Conservation (phyloP, 108 stramenopile genomes). For the Fragilaria radians region DNA sequence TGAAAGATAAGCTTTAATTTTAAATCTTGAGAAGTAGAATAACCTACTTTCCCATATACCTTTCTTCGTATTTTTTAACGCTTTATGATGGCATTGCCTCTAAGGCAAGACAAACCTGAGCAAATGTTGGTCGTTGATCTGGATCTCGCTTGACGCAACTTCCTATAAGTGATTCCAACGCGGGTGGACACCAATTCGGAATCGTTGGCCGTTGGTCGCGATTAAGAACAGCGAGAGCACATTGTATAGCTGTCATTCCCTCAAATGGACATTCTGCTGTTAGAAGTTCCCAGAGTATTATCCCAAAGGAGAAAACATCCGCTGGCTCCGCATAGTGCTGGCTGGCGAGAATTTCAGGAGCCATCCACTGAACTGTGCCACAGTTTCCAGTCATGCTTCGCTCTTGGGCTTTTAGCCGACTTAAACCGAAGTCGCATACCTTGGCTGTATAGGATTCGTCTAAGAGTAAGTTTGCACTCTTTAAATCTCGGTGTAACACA, state of each 20-base stretch:
- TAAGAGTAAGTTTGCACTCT: constrained; percentile 84
- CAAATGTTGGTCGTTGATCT: constrained; percentile 58
- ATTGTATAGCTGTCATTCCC: constrained; percentile 85
- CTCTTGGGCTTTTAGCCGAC: constrained; percentile 73
- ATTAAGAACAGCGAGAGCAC: constrained; percentile 82
- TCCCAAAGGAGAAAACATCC: constrained; percentile 79
- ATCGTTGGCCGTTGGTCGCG: constrained; percentile 68
- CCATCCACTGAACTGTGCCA: constrained; percentile 96
- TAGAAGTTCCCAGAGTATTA: constrained; percentile 79
- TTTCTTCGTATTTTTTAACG: too few relatives aligned
- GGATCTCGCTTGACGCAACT: constrained; percentile 69
- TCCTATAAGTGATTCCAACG: constrained; percentile 58
- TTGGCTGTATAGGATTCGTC: constrained; percentile 86
- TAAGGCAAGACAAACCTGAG: constrained; percentile 52
- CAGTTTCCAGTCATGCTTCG: constrained; percentile 89
- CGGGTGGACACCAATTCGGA: constrained; percentile 81
- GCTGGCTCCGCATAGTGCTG: constrained; percentile 77
- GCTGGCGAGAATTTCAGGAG: constrained; percentile 76
- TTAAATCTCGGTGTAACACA: constrained; percentile 91
- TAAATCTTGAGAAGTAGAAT: too few relatives aligned
- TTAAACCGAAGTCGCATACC: constrained; percentile 92
- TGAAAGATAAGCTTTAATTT: too few relatives aligned
- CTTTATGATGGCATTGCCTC: constrained; percentile 52
- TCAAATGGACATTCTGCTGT: constrained; percentile 84
- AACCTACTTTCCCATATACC: too few relatives aligned